These are phyloP conservation scores for Cordyceps cateniannulata DNA, from an alignment of 2,329 filamentous ascomycete species.

Conservation along the genomic window DNA sequence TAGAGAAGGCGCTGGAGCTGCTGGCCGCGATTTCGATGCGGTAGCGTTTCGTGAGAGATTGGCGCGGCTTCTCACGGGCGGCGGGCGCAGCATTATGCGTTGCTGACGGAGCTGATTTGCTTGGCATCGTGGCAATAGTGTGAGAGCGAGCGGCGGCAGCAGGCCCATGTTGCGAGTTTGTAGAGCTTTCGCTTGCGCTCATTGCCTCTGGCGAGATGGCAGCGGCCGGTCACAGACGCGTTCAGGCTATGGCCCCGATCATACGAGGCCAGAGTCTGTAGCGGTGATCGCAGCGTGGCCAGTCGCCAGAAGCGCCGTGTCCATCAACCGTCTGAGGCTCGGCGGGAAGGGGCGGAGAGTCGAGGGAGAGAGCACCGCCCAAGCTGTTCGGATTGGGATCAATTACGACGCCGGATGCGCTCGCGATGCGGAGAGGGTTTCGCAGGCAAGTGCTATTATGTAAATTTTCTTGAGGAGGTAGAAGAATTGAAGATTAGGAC, in stretches of 20 bases:
- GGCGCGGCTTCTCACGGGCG: conserved; percentile 18
- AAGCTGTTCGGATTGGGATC: not conserved
- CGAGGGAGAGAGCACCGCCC: not conserved
- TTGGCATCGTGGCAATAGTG: conserved; percentile 5
- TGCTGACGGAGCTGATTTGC: not conserved
- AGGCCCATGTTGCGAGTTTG: conserved; percentile 10
- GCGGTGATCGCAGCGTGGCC: conserved; percentile 26
- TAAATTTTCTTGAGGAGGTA: not conserved
- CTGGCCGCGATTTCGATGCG: conserved; percentile 75
- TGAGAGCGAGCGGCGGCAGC: conserved; percentile 1
- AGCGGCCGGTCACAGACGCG: conserved; percentile 19
- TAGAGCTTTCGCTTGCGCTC: conserved; percentile 8
- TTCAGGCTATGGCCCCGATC: conserved; percentile 22
- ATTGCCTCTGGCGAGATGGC: conserved; percentile 13
- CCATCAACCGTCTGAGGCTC: conserved; percentile 27
- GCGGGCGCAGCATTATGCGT: not conserved
- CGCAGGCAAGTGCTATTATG: not conserved
- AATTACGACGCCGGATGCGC: not conserved
- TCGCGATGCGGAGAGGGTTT: not conserved
- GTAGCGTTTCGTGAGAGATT: conserved; percentile 61
- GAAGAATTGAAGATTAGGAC: not conserved
- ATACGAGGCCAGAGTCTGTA: conserved; percentile 23
- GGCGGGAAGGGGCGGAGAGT: not conserved
- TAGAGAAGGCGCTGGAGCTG: conserved; percentile 70
- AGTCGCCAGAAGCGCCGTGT: conserved; percentile 30